Conservation (phyloP, 495 filamentous ascomycete genomes). For the Aspergillus steynii region DNA sequence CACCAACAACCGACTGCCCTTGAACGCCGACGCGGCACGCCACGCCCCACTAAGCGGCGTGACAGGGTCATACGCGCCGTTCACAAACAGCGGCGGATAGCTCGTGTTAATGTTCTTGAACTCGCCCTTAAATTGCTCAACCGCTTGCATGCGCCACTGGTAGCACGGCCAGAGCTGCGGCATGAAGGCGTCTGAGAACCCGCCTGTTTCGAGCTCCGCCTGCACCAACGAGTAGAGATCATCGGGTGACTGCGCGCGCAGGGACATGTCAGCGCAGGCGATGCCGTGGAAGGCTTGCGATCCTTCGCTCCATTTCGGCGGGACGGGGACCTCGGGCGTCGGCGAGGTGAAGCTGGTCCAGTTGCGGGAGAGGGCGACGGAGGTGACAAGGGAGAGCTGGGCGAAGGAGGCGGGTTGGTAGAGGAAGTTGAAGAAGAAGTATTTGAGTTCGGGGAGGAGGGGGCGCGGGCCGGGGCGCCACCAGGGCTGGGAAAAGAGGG, state of each 20-base stretch:
- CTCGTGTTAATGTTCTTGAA: constrained; percentile 6
- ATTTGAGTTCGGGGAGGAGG: constrained; percentile 1
- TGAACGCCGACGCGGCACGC: neutral
- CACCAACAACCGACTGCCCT: constrained; percentile 1
- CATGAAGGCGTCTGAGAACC: neutral
- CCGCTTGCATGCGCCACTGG: constrained; percentile 2
- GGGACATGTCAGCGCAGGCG: neutral
- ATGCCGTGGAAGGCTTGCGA: constrained; percentile 2
- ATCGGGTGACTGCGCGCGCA: neutral
- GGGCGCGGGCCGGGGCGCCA: neutral
- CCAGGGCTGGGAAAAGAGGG: neutral
- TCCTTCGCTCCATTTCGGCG: neutral
- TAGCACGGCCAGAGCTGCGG: constrained; percentile 4
- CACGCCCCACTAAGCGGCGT: neutral
- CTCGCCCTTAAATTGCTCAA: neutral
- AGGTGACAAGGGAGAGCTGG: neutral
- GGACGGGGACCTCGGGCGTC: neutral
- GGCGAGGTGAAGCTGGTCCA: neutral
- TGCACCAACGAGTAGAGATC: constrained; percentile 3
- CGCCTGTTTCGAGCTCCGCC: neutral
- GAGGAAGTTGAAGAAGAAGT: neutral
- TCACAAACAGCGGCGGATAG: neutral
- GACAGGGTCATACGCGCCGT: constrained; percentile 1
- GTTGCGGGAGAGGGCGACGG: neutral
- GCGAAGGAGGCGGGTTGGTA: constrained; percentile 1